These are phyloP conservation scores for Psidium guajava DNA, from an alignment of 345 rosid species.

Conservation along the genomic window DNA sequence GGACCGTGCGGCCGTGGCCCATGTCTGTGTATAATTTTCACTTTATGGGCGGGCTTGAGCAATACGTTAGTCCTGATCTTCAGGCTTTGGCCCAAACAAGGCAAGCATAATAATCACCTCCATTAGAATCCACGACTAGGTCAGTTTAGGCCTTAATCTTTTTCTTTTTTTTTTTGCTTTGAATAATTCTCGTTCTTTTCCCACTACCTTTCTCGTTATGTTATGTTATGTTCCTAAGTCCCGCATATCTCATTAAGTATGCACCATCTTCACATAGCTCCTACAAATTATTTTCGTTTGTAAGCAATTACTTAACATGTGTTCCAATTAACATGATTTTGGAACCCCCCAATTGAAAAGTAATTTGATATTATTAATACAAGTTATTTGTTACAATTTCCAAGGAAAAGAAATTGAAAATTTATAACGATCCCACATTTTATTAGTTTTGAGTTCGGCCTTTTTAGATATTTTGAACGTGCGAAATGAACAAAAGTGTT, in stretches of 20 bases:
- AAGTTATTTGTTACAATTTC: too few species aligned
- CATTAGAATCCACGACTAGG: background rate
- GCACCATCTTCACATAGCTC: rapidly evolving
- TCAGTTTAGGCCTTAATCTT: background rate
- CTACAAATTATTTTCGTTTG: background rate
- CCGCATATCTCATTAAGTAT: background rate
- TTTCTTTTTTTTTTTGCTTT: background rate
- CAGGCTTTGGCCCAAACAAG: background rate
- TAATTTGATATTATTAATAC: rapidly evolving
- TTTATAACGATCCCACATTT: rapidly evolving
- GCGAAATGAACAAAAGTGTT: background rate
- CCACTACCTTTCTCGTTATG: background rate
- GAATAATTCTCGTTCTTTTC: too few species aligned
- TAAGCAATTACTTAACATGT: background rate
- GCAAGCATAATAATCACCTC: background rate
- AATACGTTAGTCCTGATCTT: background rate
- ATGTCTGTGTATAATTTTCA: background rate
- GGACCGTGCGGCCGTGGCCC: background rate
- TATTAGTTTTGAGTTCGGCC: rapidly evolving
- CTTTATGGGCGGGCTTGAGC: background rate
- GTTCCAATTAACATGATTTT: background rate
- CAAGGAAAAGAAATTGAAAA: background rate
- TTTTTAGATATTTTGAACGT: rapidly evolving
- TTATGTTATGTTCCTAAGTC: background rate
- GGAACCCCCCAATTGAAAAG: background rate